These are phyloP conservation scores for Colletotrichum incanum DNA, from an alignment of 2,329 filamentous ascomycete genomes.

Conservation along the genomic window DNA sequence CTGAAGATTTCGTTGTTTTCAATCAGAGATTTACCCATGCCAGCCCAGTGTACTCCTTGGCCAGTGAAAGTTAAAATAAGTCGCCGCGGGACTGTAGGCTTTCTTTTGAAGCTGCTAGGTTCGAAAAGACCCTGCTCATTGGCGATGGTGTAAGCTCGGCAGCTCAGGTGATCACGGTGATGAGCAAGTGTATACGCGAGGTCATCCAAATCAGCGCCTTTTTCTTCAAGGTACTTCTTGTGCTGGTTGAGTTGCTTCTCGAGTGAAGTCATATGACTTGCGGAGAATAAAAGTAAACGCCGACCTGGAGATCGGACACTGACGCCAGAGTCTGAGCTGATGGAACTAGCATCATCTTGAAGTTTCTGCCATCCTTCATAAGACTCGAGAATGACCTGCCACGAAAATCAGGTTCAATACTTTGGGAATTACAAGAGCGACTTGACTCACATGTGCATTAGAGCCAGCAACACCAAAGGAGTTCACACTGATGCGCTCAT, in stretches of 20 bases:
- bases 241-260: slow-evolving; percentile 40
- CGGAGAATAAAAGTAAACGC: slow-evolving; percentile 36
- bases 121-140: slow-evolving; percentile 38
- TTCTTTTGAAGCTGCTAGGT: slow-evolving; percentile 30
- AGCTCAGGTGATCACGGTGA: slow-evolving; percentile 49
- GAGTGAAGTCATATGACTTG: slow-evolving; percentile 16
- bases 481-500: slow-evolving; percentile 54
- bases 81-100: background rate
- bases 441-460: slow-evolving; percentile 34
- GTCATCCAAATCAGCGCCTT: slow-evolving; percentile 43
- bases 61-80: slow-evolving; percentile 44
- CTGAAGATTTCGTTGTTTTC: slow-evolving; percentile 30
- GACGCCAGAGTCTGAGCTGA: too few relatives aligned
- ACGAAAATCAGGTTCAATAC: too few relatives aligned
- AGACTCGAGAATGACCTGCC: slow-evolving; percentile 34
- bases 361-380: background rate
- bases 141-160: slow-evolving; percentile 48
- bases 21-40: slow-evolving; percentile 42
- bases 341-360: too few relatives aligned
- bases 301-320: background rate
- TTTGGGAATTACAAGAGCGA: too few relatives aligned
- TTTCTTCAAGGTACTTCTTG: slow-evolving; percentile 44
- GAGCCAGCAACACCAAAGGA: slow-evolving; percentile 54
- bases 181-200: slow-evolving; percentile 51
- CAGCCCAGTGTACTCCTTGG: slow-evolving; percentile 44